Conservation (phyloP, 352 stramenopile species). For the Globisporangium echinulatum region DNA sequence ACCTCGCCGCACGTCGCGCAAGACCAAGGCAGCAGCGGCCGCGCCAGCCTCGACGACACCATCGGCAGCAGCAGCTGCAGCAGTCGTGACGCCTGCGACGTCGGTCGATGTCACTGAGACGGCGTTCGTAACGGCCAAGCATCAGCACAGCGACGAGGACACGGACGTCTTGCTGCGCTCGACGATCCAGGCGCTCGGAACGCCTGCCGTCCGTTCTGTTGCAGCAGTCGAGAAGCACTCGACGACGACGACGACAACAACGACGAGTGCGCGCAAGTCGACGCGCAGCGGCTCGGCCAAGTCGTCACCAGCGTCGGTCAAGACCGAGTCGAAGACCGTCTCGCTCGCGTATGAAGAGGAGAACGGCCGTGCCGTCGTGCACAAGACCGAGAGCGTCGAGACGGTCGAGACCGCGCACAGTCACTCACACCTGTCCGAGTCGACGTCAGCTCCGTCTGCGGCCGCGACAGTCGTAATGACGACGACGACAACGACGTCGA, state of each 20-base stretch:
- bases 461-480: constrained; percentile 2
- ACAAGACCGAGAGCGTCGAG: constrained; percentile 9
- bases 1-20: background rate
- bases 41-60: too few relatives aligned
- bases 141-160: constrained; percentile 36
- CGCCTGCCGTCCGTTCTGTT: constrained; percentile 16
- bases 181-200: constrained; percentile 33
- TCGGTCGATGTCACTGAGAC: constrained; percentile 16
- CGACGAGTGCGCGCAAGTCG: constrained; percentile 9
- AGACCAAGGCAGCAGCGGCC: constrained; percentile 1
- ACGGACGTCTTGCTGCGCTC: constrained; percentile 45
- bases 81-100: constrained; percentile 17
- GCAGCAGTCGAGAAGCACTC: constrained; percentile 3
- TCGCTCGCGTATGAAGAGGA: constrained; percentile 50
- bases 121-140: constrained; percentile 16
- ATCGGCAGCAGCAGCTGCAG: background rate
- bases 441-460: background rate
- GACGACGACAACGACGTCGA: constrained; percentile 7
- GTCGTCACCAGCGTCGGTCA: constrained; percentile 8
- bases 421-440: background rate
- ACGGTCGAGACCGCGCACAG: constrained; percentile 4
- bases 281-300: constrained; percentile 8
- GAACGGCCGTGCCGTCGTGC: constrained; percentile 6
- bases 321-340: constrained; percentile 25
- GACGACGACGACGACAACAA: constrained; percentile 9